Evolutionary conservation across 306 rosid genomes (phyloP), one percentile per base, ranked within the genome.

Genomic region (Rosa multiflora): DNA sequence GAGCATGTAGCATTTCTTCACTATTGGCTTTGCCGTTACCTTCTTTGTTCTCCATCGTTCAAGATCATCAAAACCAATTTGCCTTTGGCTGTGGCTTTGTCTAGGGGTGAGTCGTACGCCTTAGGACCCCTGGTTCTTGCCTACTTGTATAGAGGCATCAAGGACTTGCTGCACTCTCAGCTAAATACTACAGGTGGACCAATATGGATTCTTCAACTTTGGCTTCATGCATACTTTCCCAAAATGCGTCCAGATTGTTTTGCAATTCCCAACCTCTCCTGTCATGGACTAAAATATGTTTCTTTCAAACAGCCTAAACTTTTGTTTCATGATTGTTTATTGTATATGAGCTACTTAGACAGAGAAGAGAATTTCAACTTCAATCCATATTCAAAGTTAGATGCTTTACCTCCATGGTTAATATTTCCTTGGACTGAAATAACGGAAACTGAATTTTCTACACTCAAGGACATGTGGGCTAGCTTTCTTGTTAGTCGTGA

Each of bases 1-100:
- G 76, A 52, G 64, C 76, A 72, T 52, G 35, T 51, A 5, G 76
- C 76, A 6, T 72, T 72, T 72, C 76, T 72, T 17, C 76, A 4
- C 5, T 72, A 17, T 42, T 72, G 76, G 76, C 63, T 51, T 32
- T 72, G 63, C 4, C 62, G 64, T 32, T 72, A 51, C 64, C 47
- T 72, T 10, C 44, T 72, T 20, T 52, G 47, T 20, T 49, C 46
- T 51, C 76, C 32, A 0, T 32, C 76, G 11, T 72, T 72, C 63
- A 72, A 72, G 76, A 72, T 52, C n/a, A 23, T 52, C 39, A 35
- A 52, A 35, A 0, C 63, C 47, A 32, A 72, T 72, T 52, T 72
- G 3, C 76, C 76, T 10, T 52, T 72, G 76, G 63, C 76, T 52
- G 76, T 72, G 64, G 76, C 76, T 52, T 72, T 72, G 39, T 72